phyloP scores from a whole-genome alignment of 176 grass and related monocot genomes.

The Oryza meyeriana region DNA sequence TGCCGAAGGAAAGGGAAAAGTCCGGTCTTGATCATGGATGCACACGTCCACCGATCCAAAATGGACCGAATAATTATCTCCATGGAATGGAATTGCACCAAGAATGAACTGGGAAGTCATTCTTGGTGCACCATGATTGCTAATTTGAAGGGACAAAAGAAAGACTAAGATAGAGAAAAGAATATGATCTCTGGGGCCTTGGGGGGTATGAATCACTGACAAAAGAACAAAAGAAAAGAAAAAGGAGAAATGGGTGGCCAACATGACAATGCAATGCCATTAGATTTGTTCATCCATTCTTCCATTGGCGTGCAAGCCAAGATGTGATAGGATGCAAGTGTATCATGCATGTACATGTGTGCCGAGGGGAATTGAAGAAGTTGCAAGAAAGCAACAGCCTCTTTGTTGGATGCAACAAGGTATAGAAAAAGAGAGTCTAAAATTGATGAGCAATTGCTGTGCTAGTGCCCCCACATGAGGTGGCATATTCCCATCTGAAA shows the following conservation, averaged over 20 bases:
- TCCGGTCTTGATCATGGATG: not conserved
- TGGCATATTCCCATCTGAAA: conserved; percentile 23
- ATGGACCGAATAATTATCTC: conserved; percentile 11
- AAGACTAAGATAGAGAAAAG: not conserved
- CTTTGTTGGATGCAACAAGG: not conserved
- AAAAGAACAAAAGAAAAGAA: not conserved
- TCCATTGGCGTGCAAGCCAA: conserved; percentile 35
- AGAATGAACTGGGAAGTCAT: not conserved
- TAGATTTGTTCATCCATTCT: conserved; percentile 15
- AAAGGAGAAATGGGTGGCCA: conserved; percentile 14
- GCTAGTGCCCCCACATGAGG: conserved; percentile 23
- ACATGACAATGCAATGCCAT: conserved; percentile 10
- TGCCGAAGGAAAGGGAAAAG: not conserved
- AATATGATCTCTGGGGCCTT: not conserved
- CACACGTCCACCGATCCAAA: not conserved
- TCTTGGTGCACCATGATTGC: conserved; percentile 9
- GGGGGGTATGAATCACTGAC: not conserved
- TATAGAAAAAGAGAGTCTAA: not conserved
- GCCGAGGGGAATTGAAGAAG: not conserved
- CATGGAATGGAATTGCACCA: conserved; percentile 5
- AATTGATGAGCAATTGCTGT: not conserved
- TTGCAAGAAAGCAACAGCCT: conserved; percentile 18
- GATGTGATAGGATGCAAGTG: not conserved
- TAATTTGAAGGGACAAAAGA: not conserved
- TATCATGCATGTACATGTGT: not conserved